Percentiles rank a stretch among this genome's conserved stretches.
phyloP scores from a whole-genome alignment of 2,329 filamentous ascomycete genomes.

The Raffaelea arxii region DNA sequence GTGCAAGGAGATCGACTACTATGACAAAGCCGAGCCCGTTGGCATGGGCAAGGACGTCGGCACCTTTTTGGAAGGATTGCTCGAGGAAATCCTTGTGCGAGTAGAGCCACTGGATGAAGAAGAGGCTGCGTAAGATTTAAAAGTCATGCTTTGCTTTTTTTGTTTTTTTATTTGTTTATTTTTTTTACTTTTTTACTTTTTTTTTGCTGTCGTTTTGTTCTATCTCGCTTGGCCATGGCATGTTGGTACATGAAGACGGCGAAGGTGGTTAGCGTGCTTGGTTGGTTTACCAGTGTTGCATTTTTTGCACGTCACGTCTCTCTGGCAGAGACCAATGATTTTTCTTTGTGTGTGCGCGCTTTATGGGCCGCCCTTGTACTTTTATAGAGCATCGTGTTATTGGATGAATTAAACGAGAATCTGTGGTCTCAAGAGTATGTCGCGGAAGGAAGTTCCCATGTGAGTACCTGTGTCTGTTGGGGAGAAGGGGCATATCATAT shows the following conservation, averaged over 20 bases:
- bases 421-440: no score
- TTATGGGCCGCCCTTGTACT: not conserved
- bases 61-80: conserved; percentile 79
- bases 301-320: no score
- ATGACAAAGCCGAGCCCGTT: conserved; percentile 77
- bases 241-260: no score
- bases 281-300: no score
- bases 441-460: not conserved
- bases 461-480: no score
- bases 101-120: conserved; percentile 80
- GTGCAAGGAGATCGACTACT: conserved; percentile 83
- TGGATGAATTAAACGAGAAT: not conserved
- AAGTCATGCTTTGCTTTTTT: not conserved
- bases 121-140: conserved; percentile 25
- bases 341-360: not conserved
- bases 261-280: no score
- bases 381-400: not conserved
- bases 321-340: no score
- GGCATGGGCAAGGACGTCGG: conserved; percentile 89
- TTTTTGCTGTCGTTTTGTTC: not conserved
- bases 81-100: conserved; percentile 87
- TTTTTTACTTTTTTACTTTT: not conserved
- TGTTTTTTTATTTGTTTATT: not conserved
- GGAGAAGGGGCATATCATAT: no score
- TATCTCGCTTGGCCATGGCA: not conserved